Base-by-base conservation (phyloP, 306 rosid genomes). In the Rosa lucieae region DNA sequence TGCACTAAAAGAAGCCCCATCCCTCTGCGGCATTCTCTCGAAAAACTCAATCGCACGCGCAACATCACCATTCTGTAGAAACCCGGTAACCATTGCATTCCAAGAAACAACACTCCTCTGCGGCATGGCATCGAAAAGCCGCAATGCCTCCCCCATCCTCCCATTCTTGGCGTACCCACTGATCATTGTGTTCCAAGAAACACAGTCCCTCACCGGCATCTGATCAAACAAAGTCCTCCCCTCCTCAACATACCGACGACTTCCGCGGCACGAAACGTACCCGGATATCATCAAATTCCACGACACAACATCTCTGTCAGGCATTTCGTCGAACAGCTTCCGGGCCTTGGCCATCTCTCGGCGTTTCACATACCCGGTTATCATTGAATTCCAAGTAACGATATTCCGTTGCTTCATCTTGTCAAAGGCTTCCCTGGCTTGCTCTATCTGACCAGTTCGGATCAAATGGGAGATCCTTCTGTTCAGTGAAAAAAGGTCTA, bases 11-110 rank as follows among this genome's bases (percentile, higher is more conserved):
- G 89, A 88, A 72, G 82, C 84, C 17, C 76, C 76, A 46, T 88
- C 85, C 20, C 84, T 68, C 44, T 85, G 79, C 6, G 91, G 85
- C 86, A 88, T 88, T 75, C n/a, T 76, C 67, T 78, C 74, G 37
- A 85, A 88, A 49, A 83, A 85, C 67, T 81, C 82, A 21, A 88
- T 9, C 11, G 91, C 91, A 44, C 18, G 70, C 80, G 20, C 79
- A 77, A 83, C 82, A 67, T 73, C 78, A 66, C 89, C 87, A 52
- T 88, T 85, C 78, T 23, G 82, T 39, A 84, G 70, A 85, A 78
- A 88, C 79, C 91, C 91, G 26, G 78, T 80, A 67, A 88, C 80
- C 87, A 88, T 73, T 49, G 87, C 91, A 81, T 88, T 88, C 91
- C 91, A 88, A 18, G 91, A 75, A 40, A 83, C 61, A 13, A 85